Conservation (phyloP, 495 filamentous ascomycete genomes). For the Antarctomyces pellizariae region DNA sequence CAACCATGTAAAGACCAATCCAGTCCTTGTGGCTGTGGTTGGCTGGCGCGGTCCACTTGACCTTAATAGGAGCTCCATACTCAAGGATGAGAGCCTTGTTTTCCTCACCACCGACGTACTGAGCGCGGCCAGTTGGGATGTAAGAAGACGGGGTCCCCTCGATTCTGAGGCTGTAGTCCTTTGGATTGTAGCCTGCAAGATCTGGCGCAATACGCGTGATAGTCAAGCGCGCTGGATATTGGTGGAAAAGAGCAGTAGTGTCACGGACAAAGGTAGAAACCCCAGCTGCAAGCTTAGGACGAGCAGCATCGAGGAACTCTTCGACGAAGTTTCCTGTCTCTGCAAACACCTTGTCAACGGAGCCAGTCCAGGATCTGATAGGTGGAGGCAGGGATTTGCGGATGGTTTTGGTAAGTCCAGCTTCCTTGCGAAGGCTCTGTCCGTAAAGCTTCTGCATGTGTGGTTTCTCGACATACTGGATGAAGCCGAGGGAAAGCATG, state of each 20-base stretch:
- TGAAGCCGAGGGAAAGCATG: conserved; percentile 61
- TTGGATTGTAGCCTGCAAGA: conserved; percentile 60
- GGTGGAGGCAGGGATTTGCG: conserved; percentile 74
- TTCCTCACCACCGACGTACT: conserved; percentile 22
- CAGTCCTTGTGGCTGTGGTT: conserved; percentile 88
- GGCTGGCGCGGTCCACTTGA: conserved; percentile 77
- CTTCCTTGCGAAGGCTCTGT: conserved; percentile 55
- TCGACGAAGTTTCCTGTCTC: conserved; percentile 74
- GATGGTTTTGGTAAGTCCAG: conserved; percentile 76
- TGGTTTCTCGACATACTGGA: conserved; percentile 81
- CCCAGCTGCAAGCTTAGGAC: conserved; percentile 65
- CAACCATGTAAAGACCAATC: conserved; percentile 86
- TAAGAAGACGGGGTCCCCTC: conserved; percentile 35
- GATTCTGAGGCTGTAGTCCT: conserved; percentile 58
- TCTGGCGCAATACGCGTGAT: conserved; percentile 64
- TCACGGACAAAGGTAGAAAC: conserved; percentile 74
- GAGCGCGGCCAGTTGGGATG: conserved; percentile 16
- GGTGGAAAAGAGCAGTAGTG: conserved; percentile 66
- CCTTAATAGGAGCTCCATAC: conserved; percentile 77
- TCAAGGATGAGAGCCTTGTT: conserved; percentile 58
- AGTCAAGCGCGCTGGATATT: conserved; percentile 71
- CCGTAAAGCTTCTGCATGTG: conserved; percentile 99
- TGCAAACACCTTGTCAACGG: conserved; percentile 66
- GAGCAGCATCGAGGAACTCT: conserved; percentile 71
- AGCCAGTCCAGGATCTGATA: conserved; percentile 44